These are phyloP conservation scores for Cytospora piceae DNA, from an alignment of 2,329 filamentous ascomycete species.

Conservation along the genomic window DNA sequence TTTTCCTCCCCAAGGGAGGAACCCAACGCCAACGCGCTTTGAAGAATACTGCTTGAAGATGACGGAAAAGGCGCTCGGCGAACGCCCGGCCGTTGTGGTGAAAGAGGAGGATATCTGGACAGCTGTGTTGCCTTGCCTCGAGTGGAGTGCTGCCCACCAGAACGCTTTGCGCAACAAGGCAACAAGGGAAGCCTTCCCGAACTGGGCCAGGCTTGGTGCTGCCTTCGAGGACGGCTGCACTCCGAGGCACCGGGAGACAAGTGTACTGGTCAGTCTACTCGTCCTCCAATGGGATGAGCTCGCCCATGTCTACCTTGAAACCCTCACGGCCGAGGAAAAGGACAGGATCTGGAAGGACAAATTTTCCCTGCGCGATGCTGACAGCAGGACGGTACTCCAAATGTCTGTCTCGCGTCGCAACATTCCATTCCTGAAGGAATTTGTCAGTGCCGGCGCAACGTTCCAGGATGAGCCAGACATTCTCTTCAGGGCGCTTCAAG, in stretches of 20 bases:
- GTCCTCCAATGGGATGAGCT: constrained; percentile 19
- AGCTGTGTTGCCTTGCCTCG: constrained; percentile 7
- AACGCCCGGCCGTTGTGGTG: neutral
- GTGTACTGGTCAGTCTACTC: constrained; percentile 5
- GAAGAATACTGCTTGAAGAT: constrained; percentile 21
- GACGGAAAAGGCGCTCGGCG: constrained; percentile 11
- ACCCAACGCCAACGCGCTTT: neutral
- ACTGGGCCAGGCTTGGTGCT: constrained; percentile 1
- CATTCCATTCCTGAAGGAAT: neutral
- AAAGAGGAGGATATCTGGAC: neutral
- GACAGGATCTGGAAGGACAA: constrained; percentile 3
- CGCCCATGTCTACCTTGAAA: neutral
- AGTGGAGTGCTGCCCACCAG: neutral
- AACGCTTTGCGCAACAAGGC: neutral
- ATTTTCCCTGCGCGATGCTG: neutral
- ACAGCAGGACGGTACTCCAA: neutral
- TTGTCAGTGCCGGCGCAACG: neutral
- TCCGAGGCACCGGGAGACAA: neutral
- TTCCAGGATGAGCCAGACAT: constrained; percentile 3
- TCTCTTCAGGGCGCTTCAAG: constrained; percentile 8
- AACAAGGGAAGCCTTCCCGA: neutral
- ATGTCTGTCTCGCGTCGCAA: constrained; percentile 9
- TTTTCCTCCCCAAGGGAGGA: neutral
- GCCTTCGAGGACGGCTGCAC: constrained; percentile 1
- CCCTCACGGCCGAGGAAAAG: neutral